Conservation (phyloP, 257 asterid genomes). For the Nicotiana otophora region DNA sequence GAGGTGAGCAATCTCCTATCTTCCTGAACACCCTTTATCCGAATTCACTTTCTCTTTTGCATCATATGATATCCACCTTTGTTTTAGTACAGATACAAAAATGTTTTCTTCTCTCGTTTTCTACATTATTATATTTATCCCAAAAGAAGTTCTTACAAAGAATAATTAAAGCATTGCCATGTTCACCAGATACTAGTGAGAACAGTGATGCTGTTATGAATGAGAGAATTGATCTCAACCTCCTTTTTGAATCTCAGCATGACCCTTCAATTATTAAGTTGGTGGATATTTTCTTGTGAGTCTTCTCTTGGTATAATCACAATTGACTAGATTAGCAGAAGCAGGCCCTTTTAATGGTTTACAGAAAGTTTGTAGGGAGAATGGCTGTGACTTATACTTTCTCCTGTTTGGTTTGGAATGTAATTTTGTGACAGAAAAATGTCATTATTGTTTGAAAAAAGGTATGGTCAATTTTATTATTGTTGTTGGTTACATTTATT, state of each 20-base stretch:
- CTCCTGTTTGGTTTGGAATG: constrained; percentile 6
- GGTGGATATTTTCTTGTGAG: not conserved
- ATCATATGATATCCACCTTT: not conserved
- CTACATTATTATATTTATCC: not conserved
- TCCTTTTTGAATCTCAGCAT: constrained; percentile 6
- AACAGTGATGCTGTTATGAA: not conserved
- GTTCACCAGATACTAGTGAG: not conserved
- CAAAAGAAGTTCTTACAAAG: not conserved
- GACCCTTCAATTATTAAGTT: not conserved
- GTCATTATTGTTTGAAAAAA: not conserved
- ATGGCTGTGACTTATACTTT: not conserved
- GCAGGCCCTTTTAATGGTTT: not conserved
- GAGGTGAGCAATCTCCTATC: not conserved
- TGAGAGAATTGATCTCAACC: not conserved
- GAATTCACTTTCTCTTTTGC: not conserved
- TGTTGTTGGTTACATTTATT: not conserved
- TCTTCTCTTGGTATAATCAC: not conserved
- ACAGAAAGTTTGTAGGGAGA: not conserved
- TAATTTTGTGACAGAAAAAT: not conserved
- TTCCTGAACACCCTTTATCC: not conserved
- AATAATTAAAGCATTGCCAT: not conserved
- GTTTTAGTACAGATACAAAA: not conserved
- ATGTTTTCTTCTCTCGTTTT: not conserved
- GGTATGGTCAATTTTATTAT: not conserved
- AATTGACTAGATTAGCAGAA: not conserved